Evolutionary conservation across 2,329 filamentous ascomycete species (phyloP), one percentile per base, ranked within the genome.

Genomic region (Biscogniauxia mediterranea): DNA sequence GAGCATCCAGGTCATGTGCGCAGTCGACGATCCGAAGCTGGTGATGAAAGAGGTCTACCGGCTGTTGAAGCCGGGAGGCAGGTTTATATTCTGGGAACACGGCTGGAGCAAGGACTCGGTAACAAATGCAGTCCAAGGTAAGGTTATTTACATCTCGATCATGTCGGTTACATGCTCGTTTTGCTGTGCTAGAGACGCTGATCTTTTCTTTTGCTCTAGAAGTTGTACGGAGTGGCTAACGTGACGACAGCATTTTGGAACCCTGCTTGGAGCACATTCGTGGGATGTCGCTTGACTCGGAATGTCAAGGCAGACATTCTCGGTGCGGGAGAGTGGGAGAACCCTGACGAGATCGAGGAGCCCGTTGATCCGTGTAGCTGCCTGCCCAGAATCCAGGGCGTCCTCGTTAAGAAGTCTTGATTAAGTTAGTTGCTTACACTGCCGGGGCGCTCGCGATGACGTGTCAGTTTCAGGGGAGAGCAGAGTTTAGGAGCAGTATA

Each of bases 71-170:
- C 79, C 79, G 0, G 79, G 79, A 1, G 79, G 79, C 13, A 75
- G 73, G 52, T 77, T 81, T 60, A 70, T 82, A 25, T 80, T 81
- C 58, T 81, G 79, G 76, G 79, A 81, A 63, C 79, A 81, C 59
- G 67, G 64, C 54, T 61, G 64, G 56, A 76, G 64, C 61, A 57
- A 58, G 13, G 62, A 75, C 50, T 21, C 20, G 46, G 23, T 74
- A 20, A 78, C 77, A 3, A 60, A 58, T 38, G 52, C 65, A 25
- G 68, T 60, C 19, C 74, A 76, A 69, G 64, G 74, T 75, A 66
- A 53, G 71, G 68, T 23, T 15, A 9, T 21, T 21, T 23, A 28
- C 13, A 42, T 23, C 23, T 23, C 23, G 23, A 23, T 23, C 23
- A 2, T 23, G 5, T 5, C 23, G 5, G 23, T 23, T 5, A 23